A percentile compares a stretch with the other conserved stretches of the same genome.
Evolutionary conservation across 2,329 filamentous ascomycete genomes (phyloP).

Genomic region (Talaromyces sp.): DNA sequence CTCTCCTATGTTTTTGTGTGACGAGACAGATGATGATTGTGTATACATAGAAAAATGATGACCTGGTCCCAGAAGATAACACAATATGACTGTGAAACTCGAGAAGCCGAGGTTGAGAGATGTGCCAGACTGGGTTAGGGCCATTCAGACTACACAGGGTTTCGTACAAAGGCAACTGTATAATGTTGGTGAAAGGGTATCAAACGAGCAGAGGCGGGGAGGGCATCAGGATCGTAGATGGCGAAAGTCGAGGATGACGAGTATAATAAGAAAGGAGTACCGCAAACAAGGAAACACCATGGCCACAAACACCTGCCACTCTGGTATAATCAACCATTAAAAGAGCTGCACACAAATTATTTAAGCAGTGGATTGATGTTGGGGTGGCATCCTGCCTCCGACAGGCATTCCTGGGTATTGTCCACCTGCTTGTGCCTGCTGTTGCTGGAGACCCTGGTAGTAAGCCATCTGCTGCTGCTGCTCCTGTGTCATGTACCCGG

Average conservation of each 20-base stretch:
- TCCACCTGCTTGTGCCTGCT: constrained; percentile 62
- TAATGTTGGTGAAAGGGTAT: constrained; percentile 15
- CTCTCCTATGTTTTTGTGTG: constrained; percentile 3
- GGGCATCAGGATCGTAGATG: constrained; percentile 16
- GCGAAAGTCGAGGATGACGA: constrained; percentile 19
- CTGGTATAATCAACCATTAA: constrained; percentile 11
- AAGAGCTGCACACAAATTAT: constrained; percentile 10
- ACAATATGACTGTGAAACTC: neutral
- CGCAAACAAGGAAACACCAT: constrained; percentile 24
- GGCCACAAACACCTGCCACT: constrained; percentile 21
- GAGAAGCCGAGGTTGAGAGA: constrained; percentile 7
- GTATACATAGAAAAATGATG: constrained; percentile 13
- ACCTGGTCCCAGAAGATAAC: constrained; percentile 1
- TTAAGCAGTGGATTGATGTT: constrained; percentile 75
- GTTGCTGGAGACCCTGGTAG: constrained; percentile 69
- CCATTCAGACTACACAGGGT: constrained; percentile 12
- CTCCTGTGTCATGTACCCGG: constrained; percentile 65
- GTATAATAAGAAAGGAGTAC: constrained; percentile 22
- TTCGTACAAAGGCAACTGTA: constrained; percentile 3
- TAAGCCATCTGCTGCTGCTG: constrained; percentile 76
- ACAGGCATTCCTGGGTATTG: constrained; percentile 73
- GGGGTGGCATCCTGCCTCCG: constrained; percentile 74
- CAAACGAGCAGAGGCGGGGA: constrained; percentile 17
- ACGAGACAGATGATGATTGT: constrained; percentile 11
- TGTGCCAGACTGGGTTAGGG: neutral